These are phyloP conservation scores for Phlyctochytrium bullatum DNA, from an alignment of 192 early-diverging fungal species.

Conservation along the genomic window DNA sequence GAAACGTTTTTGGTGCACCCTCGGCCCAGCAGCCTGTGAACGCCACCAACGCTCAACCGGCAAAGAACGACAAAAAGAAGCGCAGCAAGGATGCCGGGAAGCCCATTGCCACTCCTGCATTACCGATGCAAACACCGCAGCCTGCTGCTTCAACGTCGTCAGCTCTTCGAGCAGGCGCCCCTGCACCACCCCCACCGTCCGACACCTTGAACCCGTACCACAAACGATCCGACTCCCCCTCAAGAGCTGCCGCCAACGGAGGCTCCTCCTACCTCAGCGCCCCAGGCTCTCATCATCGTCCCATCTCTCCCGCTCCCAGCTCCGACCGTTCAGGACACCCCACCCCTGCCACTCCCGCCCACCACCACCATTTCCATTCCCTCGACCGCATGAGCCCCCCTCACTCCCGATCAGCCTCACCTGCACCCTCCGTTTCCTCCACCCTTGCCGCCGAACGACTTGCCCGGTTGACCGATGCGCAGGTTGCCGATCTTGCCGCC, in stretches of 20 bases:
- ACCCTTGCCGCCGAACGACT: slow-evolving; percentile 28
- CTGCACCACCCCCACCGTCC: not conserved
- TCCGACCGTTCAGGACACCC: not conserved
- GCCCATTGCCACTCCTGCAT: no score
- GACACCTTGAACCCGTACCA: not conserved
- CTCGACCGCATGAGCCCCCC: not conserved
- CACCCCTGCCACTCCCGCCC: not conserved
- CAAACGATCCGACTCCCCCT: not conserved
- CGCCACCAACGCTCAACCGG: not conserved
- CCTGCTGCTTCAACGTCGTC: not conserved
- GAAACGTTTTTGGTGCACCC: not conserved
- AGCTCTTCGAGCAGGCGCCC: not conserved
- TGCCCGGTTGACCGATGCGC: slow-evolving; percentile 20
- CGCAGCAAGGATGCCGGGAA: no score
- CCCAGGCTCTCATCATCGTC: not conserved
- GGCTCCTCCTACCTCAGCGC: not conserved
- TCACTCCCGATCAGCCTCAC: slow-evolving; percentile 20
- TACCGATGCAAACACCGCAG: not conserved
- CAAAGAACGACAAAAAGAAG: not conserved
- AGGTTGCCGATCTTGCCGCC: slow-evolving; percentile 22
- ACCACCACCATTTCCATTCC: not conserved
- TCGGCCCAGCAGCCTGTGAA: not conserved
- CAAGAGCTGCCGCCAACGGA: not conserved
- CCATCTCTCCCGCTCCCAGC: not conserved
- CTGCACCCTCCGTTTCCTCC: slow-evolving; percentile 15